Percentiles rank a stretch among this genome's conserved stretches.
Conservation (phyloP, 1,139 yeast genomes). For the Candida sp. region DNA sequence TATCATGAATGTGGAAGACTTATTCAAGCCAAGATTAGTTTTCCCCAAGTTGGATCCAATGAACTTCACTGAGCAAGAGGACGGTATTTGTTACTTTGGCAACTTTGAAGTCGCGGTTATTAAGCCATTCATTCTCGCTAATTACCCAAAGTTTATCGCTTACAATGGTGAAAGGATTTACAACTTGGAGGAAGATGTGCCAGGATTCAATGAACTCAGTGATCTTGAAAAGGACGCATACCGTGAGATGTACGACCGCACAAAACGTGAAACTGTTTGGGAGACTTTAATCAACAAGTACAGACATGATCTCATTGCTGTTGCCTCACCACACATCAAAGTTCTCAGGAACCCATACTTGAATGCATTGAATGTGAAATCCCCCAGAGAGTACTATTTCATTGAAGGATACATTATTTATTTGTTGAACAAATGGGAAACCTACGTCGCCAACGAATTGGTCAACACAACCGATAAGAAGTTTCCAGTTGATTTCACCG, state of each 20-base stretch:
- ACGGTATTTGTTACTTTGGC: slow-evolving; percentile 52
- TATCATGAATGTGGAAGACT: slow-evolving; percentile 61
- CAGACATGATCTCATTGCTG: slow-evolving; percentile 70
- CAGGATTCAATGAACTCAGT: slow-evolving; percentile 66
- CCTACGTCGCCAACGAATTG: slow-evolving; percentile 67
- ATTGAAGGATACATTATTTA: slow-evolving; percentile 74
- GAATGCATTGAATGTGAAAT: slow-evolving; percentile 67
- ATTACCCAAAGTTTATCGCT: slow-evolving; percentile 81
- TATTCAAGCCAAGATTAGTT: slow-evolving; percentile 74
- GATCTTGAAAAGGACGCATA: slow-evolving; percentile 81
- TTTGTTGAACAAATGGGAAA: slow-evolving; percentile 76
- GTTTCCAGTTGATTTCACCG: slow-evolving; percentile 67
- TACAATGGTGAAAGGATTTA: slow-evolving; percentile 90
- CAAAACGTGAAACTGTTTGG: slow-evolving; percentile 92
- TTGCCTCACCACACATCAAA: slow-evolving; percentile 80
- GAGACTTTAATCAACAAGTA: slow-evolving; percentile 73
- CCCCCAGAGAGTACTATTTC: slow-evolving; percentile 64
- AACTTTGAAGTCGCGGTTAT: slow-evolving; percentile 85
- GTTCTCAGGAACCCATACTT: slow-evolving; percentile 67
- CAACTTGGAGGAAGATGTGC: slow-evolving; percentile 73
- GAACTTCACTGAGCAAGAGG: slow-evolving; percentile 63
- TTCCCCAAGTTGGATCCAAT: slow-evolving; percentile 91
- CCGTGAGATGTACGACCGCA: slow-evolving; percentile 83
- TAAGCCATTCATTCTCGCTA: slow-evolving; percentile 80
- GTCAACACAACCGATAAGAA: slow-evolving; percentile 42